Conservation (phyloP, 2,329 filamentous ascomycete species). For the Xylariales sp. region DNA sequence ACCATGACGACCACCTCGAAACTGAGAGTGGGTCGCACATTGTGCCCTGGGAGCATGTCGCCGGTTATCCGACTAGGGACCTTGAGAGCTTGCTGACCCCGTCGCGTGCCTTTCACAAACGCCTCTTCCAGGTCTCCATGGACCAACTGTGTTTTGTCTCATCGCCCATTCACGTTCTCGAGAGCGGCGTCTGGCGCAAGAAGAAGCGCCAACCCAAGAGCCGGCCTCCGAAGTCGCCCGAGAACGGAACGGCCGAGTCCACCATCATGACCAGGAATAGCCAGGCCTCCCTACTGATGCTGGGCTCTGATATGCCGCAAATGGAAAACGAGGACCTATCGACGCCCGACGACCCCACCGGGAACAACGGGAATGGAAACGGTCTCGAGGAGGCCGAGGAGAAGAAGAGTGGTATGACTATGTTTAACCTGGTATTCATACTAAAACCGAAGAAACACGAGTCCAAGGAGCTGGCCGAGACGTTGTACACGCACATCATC, state of each 20-base stretch:
- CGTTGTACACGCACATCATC: conserved; percentile 85
- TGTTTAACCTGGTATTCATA: conserved; percentile 98
- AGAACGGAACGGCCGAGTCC: conserved; percentile 40
- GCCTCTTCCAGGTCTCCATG: conserved; percentile 82
- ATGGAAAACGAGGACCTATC: conserved; percentile 45
- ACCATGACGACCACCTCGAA: conserved; percentile 66
- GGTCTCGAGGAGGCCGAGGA: conserved; percentile 60
- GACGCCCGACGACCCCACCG: conserved; percentile 47
- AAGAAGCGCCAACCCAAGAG: conserved; percentile 58
- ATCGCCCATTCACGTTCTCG: conserved; percentile 83
- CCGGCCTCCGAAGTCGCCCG: conserved; percentile 46
- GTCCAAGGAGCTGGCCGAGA: conserved; percentile 78
- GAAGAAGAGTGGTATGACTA: conserved; percentile 82
- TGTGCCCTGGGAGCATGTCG: conserved; percentile 77
- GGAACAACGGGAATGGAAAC: conserved; percentile 37
- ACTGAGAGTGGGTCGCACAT: conserved; percentile 67
- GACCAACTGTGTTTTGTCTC: conserved; percentile 85
- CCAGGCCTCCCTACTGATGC: conserved; percentile 27
- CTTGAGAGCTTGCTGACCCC: conserved; percentile 85
- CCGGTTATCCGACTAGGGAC: conserved; percentile 79
- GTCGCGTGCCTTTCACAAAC: conserved; percentile 80
- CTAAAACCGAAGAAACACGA: conserved; percentile 83
- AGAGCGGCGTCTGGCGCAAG: conserved; percentile 82
- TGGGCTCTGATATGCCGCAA: conserved; percentile 41
- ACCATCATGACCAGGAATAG: conserved; percentile 37